Percentiles rank a stretch among this genome's conserved stretches.
Evolutionary conservation across 116 monocot genomes (phyloP).

Genomic region (Dioscorea cayenensis): DNA sequence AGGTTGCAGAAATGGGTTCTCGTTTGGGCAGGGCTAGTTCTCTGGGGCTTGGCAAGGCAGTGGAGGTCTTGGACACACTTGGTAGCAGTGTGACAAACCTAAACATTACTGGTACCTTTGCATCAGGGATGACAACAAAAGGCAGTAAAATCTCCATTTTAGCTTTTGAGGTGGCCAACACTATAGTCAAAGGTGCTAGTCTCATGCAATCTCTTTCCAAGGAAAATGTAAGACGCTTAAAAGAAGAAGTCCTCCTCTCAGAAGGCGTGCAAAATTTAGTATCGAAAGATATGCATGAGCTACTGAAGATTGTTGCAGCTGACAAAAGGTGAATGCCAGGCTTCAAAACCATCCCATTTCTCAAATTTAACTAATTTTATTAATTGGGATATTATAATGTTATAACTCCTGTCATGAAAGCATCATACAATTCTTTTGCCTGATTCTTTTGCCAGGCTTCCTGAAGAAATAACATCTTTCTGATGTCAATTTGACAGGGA

Average conservation of each 20-base stretch:
- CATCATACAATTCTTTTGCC: too few species aligned
- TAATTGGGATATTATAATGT: too few species aligned
- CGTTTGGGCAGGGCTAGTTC: conserved; percentile 42
- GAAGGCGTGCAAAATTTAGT: conserved; percentile 40
- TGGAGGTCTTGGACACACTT: conserved; percentile 61
- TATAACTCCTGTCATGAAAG: too few species aligned
- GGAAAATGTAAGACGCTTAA: conserved; percentile 30
- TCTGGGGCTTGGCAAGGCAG: conserved; percentile 54
- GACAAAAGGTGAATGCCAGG: conserved; percentile 39
- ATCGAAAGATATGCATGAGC: conserved; percentile 33
- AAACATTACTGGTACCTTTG: conserved; percentile 39
- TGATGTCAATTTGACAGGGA: conserved; percentile 26
- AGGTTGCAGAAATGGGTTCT: conserved; percentile 44
- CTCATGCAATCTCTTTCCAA: conserved; percentile 54
- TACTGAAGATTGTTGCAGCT: conserved; percentile 40
- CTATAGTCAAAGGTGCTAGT: conserved; percentile 42
- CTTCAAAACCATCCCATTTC: too few species aligned
- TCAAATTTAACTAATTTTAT: too few species aligned
- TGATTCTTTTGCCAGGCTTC: too few species aligned
- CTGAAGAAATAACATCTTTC: not conserved
- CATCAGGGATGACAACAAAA: conserved; percentile 16
- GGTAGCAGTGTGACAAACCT: conserved; percentile 57
- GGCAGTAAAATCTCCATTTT: conserved; percentile 43
- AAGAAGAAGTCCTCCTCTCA: conserved; percentile 36
- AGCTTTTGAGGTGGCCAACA: conserved; percentile 74